phyloP scores from a whole-genome alignment of 1,284 basidiomycete species.

The Ganoderma resinaceum region DNA sequence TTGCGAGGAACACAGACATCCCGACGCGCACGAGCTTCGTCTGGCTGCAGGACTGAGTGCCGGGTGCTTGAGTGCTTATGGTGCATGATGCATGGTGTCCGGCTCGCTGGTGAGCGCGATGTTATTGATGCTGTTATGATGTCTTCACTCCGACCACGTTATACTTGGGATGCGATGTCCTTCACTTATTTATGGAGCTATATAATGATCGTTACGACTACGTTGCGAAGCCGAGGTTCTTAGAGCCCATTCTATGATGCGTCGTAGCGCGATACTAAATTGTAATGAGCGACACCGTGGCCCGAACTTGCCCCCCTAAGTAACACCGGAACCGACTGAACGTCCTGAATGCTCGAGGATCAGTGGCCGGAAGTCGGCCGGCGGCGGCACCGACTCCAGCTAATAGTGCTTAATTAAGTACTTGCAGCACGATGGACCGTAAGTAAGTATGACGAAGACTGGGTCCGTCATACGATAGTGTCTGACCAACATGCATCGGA shows the following conservation, averaged over 20 bases:
- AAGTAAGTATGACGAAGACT: neutral
- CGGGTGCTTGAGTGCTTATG: neutral
- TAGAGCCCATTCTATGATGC: neutral
- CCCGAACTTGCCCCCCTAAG: neutral
- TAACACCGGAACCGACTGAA: neutral
- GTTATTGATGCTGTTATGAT: neutral
- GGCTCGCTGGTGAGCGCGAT: neutral
- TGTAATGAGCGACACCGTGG: no score
- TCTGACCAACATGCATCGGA: neutral
- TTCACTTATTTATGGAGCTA: neutral
- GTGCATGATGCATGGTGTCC: neutral
- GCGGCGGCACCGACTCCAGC: neutral
- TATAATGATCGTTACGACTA: neutral
- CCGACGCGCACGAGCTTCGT: constrained; percentile 63
- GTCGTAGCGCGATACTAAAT: neutral
- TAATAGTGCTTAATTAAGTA: neutral
- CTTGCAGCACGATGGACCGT: neutral
- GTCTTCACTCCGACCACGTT: neutral
- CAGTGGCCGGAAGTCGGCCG: no score
- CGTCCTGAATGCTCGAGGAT: neutral
- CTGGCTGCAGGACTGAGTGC: constrained; percentile 36
- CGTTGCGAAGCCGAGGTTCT: neutral
- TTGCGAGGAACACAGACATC: constrained; percentile 58
- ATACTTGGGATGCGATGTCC: neutral
- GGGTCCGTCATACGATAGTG: neutral